Base-by-base conservation (phyloP, 2,329 filamentous ascomycete species). In the Colletotrichum sp. region DNA sequence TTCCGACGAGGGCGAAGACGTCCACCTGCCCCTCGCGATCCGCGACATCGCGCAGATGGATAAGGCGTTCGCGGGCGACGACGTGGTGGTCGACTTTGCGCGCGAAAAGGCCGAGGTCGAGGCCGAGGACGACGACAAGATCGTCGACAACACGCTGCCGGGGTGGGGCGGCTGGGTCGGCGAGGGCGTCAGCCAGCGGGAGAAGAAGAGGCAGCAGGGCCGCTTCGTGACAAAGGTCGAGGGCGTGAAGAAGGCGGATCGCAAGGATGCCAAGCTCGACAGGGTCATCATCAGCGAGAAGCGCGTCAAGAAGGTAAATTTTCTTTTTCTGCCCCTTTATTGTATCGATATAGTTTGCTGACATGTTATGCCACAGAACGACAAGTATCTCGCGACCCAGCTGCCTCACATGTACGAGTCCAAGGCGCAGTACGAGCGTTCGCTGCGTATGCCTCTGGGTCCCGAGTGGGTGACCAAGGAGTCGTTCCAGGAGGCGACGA, bases 401-500 rank as follows among this genome's bases (percentile, higher is more conserved):
- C 88, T 99, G 67, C 97, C 97, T 66, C 95, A 98, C 85, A 93
- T 93, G n/a, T 99, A 96, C 85, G 96, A 98, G 88, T 95, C 91
- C 32, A 91, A 90, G 79, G 91, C 94, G 82, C 96, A 98, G 88
- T 99, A 99, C 86, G 97, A 99, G 88, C 89, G 96, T 67, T 95
- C 94, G 78, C 88, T 99, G 75, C 90, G 96, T 59, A 86, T 98
- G 79, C 97, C 97, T 2, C 92, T 99, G 76, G 97, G 97, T 2
- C 95, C 94, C 18, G 96, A 99, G 85, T 99, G 96, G 96, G 93
- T 93, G 80, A 99, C 96, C n/a, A 98, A 98, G 90, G 93, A 95
- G 87, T 95, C 94, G 16, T 97, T 97, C 90, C 96, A 99, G 88
- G 92, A 94, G 80, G 92, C 92, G 77, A 98, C 95, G 76, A 98